phyloP scores from a whole-genome alignment of 495 filamentous ascomycete species.

The Hypoxylon lenormandii region DNA sequence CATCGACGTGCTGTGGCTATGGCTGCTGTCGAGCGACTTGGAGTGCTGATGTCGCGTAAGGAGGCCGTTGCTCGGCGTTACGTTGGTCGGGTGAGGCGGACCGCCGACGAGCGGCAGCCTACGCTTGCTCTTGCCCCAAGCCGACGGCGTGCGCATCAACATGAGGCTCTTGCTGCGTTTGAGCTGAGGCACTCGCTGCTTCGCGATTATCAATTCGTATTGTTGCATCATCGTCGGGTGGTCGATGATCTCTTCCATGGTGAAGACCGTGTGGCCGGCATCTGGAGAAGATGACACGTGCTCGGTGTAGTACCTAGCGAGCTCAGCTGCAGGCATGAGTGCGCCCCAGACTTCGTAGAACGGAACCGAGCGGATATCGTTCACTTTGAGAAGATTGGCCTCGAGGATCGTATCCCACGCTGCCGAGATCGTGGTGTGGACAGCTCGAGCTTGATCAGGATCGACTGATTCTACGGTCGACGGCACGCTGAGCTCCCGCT shows the following conservation, averaged over 20 bases:
- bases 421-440: slow-evolving; percentile 54
- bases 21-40: slow-evolving; percentile 31
- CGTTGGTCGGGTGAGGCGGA: slow-evolving; percentile 22
- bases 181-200: slow-evolving; percentile 48
- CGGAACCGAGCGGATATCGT: slow-evolving; percentile 60
- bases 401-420: slow-evolving; percentile 59
- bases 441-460: slow-evolving; percentile 45
- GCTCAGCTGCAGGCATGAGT: slow-evolving; percentile 59
- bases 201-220: slow-evolving; percentile 60
- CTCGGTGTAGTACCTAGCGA: slow-evolving; percentile 58
- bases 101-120: slow-evolving; percentile 46
- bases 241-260: slow-evolving; percentile 62
- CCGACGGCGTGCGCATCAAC: slow-evolving; percentile 26
- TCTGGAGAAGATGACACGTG: slow-evolving; percentile 49
- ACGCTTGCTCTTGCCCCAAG: slow-evolving; percentile 33
- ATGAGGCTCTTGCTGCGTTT: slow-evolving; percentile 33
- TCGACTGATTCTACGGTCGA: slow-evolving; percentile 35
- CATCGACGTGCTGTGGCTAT: slow-evolving; percentile 41
- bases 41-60: slow-evolving; percentile 14
- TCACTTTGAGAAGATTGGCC: slow-evolving; percentile 55
- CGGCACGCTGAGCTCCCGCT: slow-evolving; percentile 30
- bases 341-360: slow-evolving; percentile 65
- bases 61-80: slow-evolving; percentile 6
- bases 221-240: slow-evolving; percentile 63
- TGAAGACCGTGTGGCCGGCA: slow-evolving; percentile 43